phyloP scores from a whole-genome alignment of 805 yeast species.

The Suhomyces sp. region DNA sequence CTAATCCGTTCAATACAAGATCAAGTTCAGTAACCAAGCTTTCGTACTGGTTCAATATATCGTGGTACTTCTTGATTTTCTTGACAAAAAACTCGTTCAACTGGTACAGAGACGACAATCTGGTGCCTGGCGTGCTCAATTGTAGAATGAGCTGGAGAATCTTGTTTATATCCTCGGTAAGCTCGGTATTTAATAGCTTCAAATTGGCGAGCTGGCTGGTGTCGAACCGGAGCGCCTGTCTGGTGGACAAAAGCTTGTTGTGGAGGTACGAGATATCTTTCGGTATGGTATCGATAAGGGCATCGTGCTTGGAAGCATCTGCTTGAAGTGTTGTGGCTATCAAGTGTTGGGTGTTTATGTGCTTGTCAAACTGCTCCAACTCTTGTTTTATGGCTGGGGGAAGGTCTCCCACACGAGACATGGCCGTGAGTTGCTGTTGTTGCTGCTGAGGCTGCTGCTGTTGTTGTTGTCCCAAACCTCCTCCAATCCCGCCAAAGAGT shows the following conservation, averaged over 20 bases:
- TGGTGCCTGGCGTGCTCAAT: constrained; percentile 52
- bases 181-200: constrained; percentile 38
- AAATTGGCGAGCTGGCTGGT: constrained; percentile 33
- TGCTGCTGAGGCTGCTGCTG: constrained; percentile 41
- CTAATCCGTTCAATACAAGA: constrained; percentile 45
- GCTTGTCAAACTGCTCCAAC: constrained; percentile 66
- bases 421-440: constrained; percentile 56
- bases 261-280: constrained; percentile 65
- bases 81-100: constrained; percentile 54
- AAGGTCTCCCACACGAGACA: constrained; percentile 72
- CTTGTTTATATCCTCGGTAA: constrained; percentile 49
- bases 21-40: constrained; percentile 61
- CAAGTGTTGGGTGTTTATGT: constrained; percentile 69
- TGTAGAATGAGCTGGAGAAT: constrained; percentile 54
- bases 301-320: constrained; percentile 59
- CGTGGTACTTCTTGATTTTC: constrained; percentile 49
- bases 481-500: constrained; percentile 5
- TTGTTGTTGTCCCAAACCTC: constrained; percentile 7
- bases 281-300: constrained; percentile 67
- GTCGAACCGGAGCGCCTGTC: constrained; percentile 58
- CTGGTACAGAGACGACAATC: constrained; percentile 52
- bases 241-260: constrained; percentile 59
- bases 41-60: constrained; percentile 54
- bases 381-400: constrained; percentile 70
- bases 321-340: constrained; percentile 66